Evolutionary conservation across 352 stramenopile species (phyloP).

Genomic region (Phytophthora macrochlamydospora): DNA sequence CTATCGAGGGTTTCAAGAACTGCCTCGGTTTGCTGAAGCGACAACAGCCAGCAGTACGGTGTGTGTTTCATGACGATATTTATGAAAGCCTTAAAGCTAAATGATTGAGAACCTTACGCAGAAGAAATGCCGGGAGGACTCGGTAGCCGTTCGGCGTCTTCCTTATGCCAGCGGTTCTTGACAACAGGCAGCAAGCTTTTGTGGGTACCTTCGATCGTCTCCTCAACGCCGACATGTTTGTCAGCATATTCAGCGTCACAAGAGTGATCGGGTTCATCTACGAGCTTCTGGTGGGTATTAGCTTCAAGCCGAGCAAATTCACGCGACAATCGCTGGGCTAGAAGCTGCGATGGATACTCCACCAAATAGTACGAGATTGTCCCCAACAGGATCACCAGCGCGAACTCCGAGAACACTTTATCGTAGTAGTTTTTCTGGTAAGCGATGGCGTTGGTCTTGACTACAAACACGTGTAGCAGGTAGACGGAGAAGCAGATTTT

Average conservation of each 20-base stretch:
- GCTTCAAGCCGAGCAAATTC: background rate
- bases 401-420: constrained; percentile 14
- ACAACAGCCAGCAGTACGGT: too few species aligned
- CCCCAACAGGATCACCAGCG: constrained; percentile 18
- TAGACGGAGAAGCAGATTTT: constrained; percentile 45
- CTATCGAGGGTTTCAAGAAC: too few species aligned
- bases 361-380: constrained; percentile 32
- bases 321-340: constrained; percentile 5
- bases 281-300: background rate
- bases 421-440: constrained; percentile 2
- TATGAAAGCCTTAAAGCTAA: too few species aligned
- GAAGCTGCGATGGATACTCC: constrained; percentile 37
- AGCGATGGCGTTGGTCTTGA: constrained; percentile 5
- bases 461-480: constrained; percentile 34
- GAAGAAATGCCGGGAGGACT: background rate
- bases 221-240: background rate
- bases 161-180: background rate
- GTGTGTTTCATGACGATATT: too few species aligned
- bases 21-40: too few species aligned
- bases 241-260: background rate
- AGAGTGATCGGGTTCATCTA: background rate
- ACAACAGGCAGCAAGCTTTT: background rate
- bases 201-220: background rate
- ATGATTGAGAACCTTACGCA: background rate
- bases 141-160: background rate